Base-by-base conservation (phyloP, 2,329 filamentous ascomycete species). In the Dothiorella sarmentorum region DNA sequence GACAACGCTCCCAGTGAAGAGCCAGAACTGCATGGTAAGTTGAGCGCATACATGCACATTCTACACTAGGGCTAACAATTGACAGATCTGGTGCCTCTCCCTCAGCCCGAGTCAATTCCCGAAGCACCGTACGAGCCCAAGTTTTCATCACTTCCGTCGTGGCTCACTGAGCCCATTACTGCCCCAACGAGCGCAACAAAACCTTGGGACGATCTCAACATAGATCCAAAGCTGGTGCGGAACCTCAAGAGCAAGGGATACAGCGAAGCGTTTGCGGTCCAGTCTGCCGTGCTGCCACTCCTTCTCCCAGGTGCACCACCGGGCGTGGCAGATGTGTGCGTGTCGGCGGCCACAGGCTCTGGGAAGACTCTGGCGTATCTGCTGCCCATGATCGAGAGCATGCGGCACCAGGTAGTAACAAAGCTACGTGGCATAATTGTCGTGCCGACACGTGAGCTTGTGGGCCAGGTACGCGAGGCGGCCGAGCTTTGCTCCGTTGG, bases 361-460 rank as follows among this genome's bases (percentile, higher is more conserved):
- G 94, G 94, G 59, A 99, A 99, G 71, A 99, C 94, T 0, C 74
- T 99, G 15, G 89, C 93, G 0, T 99, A 99, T 68, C 84, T 93
- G 0, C 77, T 99, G 2, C 94, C 94, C 0, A 85, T 99, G 60
- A 82, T 96, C 3, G 85, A 91, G 44, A 86, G 88, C 52, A 77
- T 99, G 49, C 86, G 87, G 63, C 78, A 82, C 29, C 81, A 82
- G 13, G 76, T 76, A 20, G 80, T 85, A 10, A 89, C 88, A 0
- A 83, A 83, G 58, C 75, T 99, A 7, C 83, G 89, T 37, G 92
- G 87, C 0, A 73, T 99, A 0, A 85, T 99, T 45, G 87, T 99
- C 1, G 85, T 99, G 10, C 94, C 94, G 0, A 99, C 93, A 0
- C 81, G 93, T 72, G 92, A 97, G 68, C 80, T 97, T 24, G 93